Evolutionary conservation across 1,284 basidiomycete genomes (phyloP).

Genomic region (Marasmius tenuissimus): DNA sequence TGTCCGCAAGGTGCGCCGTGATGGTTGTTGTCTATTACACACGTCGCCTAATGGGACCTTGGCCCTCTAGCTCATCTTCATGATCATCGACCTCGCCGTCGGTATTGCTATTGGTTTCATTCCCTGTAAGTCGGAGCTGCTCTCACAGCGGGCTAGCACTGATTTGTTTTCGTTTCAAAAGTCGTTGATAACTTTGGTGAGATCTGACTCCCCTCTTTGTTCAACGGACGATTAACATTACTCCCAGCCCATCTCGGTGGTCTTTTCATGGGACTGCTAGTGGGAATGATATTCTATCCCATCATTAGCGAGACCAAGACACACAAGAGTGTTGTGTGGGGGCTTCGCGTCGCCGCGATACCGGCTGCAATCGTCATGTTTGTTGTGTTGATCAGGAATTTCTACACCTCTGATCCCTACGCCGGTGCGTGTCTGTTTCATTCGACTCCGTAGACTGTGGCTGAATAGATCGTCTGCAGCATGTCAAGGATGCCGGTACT

Average conservation of each 20-base stretch:
- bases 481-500: slow-evolving; percentile 87
- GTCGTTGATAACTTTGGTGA: slow-evolving; percentile 79
- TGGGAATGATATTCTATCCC: slow-evolving; percentile 84
- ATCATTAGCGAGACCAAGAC: slow-evolving; percentile 79
- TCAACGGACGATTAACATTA: slow-evolving; percentile 7
- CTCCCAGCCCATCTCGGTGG: slow-evolving; percentile 72
- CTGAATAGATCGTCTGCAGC: slow-evolving; percentile 40
- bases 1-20: slow-evolving; percentile 60
- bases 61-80: slow-evolving; percentile 62
- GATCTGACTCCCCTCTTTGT: slow-evolving; percentile 17
- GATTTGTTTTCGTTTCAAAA: slow-evolving; percentile 24
- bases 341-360: slow-evolving; percentile 70
- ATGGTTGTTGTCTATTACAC: not conserved
- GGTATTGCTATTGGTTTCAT: slow-evolving; percentile 88
- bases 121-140: slow-evolving; percentile 53
- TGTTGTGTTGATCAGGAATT: slow-evolving; percentile 83
- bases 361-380: slow-evolving; percentile 79
- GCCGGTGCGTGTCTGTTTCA: slow-evolving; percentile 62
- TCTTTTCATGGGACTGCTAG: slow-evolving; percentile 82
- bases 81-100: slow-evolving; percentile 82
- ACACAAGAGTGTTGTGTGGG: slow-evolving; percentile 77
- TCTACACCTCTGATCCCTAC: slow-evolving; percentile 85
- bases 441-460: slow-evolving; percentile 35
- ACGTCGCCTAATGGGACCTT: not conserved
- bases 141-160: slow-evolving; percentile 8